Evolutionary conservation across 495 filamentous ascomycete species (phyloP).

Genomic region (Talaromyces adpressus): DNA sequence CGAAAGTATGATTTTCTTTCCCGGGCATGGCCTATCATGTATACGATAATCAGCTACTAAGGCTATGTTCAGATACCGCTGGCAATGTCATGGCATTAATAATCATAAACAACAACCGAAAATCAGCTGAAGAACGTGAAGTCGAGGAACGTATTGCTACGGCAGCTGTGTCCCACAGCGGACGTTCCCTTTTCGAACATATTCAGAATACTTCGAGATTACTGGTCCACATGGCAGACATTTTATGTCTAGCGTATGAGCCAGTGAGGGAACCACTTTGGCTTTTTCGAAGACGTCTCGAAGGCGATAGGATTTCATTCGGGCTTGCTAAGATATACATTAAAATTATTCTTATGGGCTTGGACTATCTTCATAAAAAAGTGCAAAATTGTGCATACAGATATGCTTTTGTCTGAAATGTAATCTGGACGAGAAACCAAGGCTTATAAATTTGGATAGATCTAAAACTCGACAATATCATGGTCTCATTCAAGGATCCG

Average conservation of each 20-base stretch:
- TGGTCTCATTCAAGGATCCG: constrained; percentile 27
- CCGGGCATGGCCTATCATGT: too few relatives aligned
- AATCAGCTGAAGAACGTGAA: constrained; percentile 8
- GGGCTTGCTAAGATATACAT: constrained; percentile 20
- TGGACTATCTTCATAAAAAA: constrained; percentile 32
- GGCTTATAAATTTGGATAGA: constrained; percentile 17
- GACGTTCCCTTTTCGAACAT: constrained; percentile 18
- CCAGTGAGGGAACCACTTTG: constrained; percentile 24
- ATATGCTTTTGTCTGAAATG: constrained; percentile 15
- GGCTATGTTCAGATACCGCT: too few relatives aligned
- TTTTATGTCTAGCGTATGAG: constrained; percentile 24
- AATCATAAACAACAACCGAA: too few relatives aligned
- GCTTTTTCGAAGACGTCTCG: constrained; percentile 20
- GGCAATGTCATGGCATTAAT: too few relatives aligned
- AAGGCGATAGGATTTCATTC: constrained; percentile 14
- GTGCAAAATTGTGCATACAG: constrained; percentile 31
- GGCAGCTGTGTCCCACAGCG: constrained; percentile 18
- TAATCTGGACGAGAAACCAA: constrained; percentile 8
- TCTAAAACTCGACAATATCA: constrained; percentile 36
- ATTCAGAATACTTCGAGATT: constrained; percentile 25
- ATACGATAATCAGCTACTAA: too few relatives aligned
- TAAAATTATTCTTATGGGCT: constrained; percentile 25
- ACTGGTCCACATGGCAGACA: constrained; percentile 18
- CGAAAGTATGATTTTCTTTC: too few relatives aligned
- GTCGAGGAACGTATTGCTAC: constrained; percentile 18